A percentile compares a stretch with the other conserved stretches of the same genome.
Conservation (phyloP, 805 yeast genomes). For the Starmerella bombi region DNA sequence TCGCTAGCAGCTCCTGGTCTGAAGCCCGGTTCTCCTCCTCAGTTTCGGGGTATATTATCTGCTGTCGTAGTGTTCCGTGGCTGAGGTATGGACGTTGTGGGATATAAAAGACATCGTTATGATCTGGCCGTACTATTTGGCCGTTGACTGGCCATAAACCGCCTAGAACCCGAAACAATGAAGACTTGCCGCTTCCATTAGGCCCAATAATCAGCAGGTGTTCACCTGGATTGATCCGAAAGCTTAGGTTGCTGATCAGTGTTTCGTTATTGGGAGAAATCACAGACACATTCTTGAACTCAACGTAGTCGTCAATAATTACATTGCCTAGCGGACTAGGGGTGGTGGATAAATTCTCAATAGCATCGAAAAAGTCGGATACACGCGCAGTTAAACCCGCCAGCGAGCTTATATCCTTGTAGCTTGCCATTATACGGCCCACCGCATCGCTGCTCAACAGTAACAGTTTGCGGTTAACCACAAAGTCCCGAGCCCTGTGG, state of each 20-base stretch:
- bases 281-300: slow-evolving; percentile 64
- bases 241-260: slow-evolving; percentile 50
- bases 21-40: slow-evolving; percentile 34
- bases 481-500: slow-evolving; percentile 33
- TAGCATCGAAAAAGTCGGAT: slow-evolving; percentile 50
- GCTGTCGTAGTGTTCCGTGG: slow-evolving; percentile 69
- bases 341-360: slow-evolving; percentile 30
- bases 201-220: slow-evolving; percentile 88
- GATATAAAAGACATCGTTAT: slow-evolving; percentile 63
- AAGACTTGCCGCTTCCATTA: slow-evolving; percentile 91
- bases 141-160: slow-evolving; percentile 82
- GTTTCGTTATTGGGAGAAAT: slow-evolving; percentile 75
- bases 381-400: slow-evolving; percentile 72
- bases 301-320: slow-evolving; percentile 40
- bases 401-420: slow-evolving; percentile 70
- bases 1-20: slow-evolving; percentile 27
- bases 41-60: slow-evolving; percentile 76
- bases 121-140: slow-evolving; percentile 47
- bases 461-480: slow-evolving; percentile 73
- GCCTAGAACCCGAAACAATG: slow-evolving; percentile 77
- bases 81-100: slow-evolving; percentile 88
- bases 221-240: slow-evolving; percentile 66
- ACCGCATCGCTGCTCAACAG: slow-evolving; percentile 77
- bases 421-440: slow-evolving; percentile 73
- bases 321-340: not conserved